Base-by-base conservation (phyloP, 305 asterid species). In the Fraxinus dipetala region DNA sequence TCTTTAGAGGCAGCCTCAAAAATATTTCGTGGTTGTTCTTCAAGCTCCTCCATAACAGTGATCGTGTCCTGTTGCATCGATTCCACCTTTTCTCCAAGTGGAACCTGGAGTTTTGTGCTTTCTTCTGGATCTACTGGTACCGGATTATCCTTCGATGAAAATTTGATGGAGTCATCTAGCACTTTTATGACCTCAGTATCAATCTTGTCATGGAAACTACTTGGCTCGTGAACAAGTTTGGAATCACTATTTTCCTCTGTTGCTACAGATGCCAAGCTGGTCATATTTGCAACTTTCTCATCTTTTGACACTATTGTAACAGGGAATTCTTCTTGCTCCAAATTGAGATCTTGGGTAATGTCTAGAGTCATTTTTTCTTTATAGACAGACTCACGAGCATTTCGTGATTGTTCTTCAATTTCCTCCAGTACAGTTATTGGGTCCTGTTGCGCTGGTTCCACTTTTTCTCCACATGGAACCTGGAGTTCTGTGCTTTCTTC, bases 261-360 rank as follows among this genome's bases (percentile, higher is more conserved):
- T 48, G 81, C 83, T 81, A 85, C 87, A 78, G 85, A 72, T 75
- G 67, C 85, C 67, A 80, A 54, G 85, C 81, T 78, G 82, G 89
- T 84, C 77, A 30, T 48, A n/a, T 81, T 77, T 75, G 81, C 70
- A 65, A 26, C 82, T 59, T 82, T 67, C 63, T 85, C 79, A 35
- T 78, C 89, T 81, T 90, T 88, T 74, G 82, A 36, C 43, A 70
- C 83, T 36, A 84, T 48, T 51, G 54, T 76, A 79, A 51, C 45
- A 61, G 82, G 63, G 36, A 83, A 73, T 80, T 79, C 87, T 51
- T 79, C 81, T 79, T 85, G 83, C 73, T 79, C 77, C 80, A 56
- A 43, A 40, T 85, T 72, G 51, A 78, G 72, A 83, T 77, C 85
- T 78, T 67, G 78, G 61, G 74, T 78, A 65, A 35, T 51, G 70